phyloP scores from a whole-genome alignment of 1,284 basidiomycete species.

The Cryptococcus jaspeensis region DNA sequence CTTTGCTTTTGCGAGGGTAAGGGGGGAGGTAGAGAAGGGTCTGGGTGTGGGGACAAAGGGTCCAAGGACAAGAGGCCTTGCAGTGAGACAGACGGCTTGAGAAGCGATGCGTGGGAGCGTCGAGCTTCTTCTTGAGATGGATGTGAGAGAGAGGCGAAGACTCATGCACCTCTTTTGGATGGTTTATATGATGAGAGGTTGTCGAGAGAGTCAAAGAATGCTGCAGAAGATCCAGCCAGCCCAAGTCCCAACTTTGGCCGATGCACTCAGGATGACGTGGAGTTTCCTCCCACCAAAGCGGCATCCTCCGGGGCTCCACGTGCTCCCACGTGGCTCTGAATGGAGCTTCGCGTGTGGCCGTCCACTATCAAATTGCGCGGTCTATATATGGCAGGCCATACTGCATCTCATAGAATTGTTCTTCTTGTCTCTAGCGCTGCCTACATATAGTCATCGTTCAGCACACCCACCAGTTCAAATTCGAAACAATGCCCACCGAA shows the following conservation, averaged over 20 bases:
- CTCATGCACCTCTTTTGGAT: constrained; percentile 20
- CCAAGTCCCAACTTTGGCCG: neutral
- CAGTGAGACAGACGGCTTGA: constrained; percentile 1
- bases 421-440: too few relatives aligned
- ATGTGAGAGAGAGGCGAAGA: constrained; percentile 9
- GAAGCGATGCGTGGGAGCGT: neutral
- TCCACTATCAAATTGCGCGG: neutral
- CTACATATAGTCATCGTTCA: too few relatives aligned
- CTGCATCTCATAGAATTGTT: too few relatives aligned
- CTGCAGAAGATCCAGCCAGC: too few relatives aligned
- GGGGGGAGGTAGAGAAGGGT: constrained; percentile 17
- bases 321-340: neutral
- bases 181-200: neutral
- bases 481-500: neutral
- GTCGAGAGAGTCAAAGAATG: neutral
- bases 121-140: constrained; percentile 3
- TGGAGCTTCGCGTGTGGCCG: neutral
- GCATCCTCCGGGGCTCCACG: neutral
- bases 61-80: neutral
- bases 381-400: neutral
- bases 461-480: neutral
- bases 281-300: neutral
- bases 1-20: constrained; percentile 27
- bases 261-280: neutral
- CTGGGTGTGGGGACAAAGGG: neutral